Evolutionary conservation across 768 basidiomycete genomes (phyloP).

Genomic region (Xerocomellus chrysenteron): DNA sequence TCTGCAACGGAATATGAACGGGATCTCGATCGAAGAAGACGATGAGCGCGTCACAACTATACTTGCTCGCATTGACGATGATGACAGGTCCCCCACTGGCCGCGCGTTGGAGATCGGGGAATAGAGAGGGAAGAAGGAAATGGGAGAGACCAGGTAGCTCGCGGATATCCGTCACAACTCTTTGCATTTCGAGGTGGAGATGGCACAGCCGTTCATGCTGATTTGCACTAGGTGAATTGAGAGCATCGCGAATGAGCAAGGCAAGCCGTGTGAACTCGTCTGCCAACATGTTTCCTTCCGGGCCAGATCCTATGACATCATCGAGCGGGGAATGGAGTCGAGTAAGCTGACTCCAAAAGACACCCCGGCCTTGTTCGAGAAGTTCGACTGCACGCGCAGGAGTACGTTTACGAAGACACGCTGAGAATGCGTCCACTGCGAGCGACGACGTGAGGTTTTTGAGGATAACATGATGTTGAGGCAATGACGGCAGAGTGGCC

Average conservation of each 20-base stretch:
- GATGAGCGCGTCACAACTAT: conserved; percentile 9
- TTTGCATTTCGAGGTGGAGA: not conserved
- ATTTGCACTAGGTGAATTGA: not conserved
- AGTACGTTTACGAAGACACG: conserved; percentile 8
- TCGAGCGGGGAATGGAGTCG: conserved; percentile 12
- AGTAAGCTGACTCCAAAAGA: conserved; percentile 21
- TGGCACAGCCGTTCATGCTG: not conserved
- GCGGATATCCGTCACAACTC: not conserved
- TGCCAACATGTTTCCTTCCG: not conserved
- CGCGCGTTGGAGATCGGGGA: conserved; percentile 4
- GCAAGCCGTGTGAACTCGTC: not conserved
- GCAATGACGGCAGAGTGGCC: not conserved
- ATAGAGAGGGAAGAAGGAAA: conserved; percentile 13
- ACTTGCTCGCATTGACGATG: not conserved
- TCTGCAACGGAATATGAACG: not conserved
- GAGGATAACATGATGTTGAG: not conserved
- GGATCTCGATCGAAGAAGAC: not conserved
- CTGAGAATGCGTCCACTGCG: conserved; percentile 8
- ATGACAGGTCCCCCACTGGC: conserved; percentile 3
- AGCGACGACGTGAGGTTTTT: not conserved
- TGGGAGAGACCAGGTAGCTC: conserved; percentile 6
- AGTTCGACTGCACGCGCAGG: conserved; percentile 27
- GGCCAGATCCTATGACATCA: not conserved
- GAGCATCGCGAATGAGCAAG: not conserved
- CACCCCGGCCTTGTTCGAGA: conserved; percentile 24